phyloP scores from a whole-genome alignment of 1,139 yeast species.

The Yamadazyma mexicana region DNA sequence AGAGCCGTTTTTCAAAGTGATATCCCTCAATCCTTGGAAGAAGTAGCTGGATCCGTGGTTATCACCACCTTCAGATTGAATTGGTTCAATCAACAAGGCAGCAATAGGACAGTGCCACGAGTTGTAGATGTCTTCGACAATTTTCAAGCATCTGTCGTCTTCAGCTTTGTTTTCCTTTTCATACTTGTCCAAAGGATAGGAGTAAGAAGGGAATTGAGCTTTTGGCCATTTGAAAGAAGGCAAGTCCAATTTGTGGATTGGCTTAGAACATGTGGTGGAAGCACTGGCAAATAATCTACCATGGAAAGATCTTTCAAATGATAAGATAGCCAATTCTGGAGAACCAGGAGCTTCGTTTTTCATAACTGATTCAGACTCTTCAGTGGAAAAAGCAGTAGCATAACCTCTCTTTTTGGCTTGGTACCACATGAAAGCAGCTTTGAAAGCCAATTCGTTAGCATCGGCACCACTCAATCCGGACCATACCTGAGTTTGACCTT shows the following conservation, averaged over 20 bases:
- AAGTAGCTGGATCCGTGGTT: slow-evolving; percentile 62
- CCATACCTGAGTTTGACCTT: slow-evolving; percentile 69
- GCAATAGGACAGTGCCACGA: slow-evolving; percentile 67
- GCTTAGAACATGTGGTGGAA: slow-evolving; percentile 77
- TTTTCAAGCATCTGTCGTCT: slow-evolving; percentile 64
- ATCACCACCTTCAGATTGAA: slow-evolving; percentile 78
- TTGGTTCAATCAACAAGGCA: slow-evolving; percentile 70
- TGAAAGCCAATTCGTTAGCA: slow-evolving; percentile 82
- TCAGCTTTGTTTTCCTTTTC: slow-evolving; percentile 58
- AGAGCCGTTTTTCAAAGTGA: slow-evolving; percentile 57
- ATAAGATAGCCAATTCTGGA: slow-evolving; percentile 70
- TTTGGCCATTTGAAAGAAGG: slow-evolving; percentile 89
- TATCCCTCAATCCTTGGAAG: slow-evolving; percentile 65
- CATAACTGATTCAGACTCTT: slow-evolving; percentile 65
- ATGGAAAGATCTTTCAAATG: slow-evolving; percentile 77
- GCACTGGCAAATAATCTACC: slow-evolving; percentile 82
- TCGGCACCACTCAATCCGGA: slow-evolving; percentile 81
- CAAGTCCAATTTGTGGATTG: slow-evolving; percentile 79
- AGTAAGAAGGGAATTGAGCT: slow-evolving; percentile 74
- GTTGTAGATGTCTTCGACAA: slow-evolving; percentile 56
- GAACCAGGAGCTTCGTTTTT: slow-evolving; percentile 69
- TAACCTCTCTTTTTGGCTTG: slow-evolving; percentile 61
- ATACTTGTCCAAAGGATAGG: slow-evolving; percentile 67
- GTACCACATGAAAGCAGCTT: slow-evolving; percentile 80
- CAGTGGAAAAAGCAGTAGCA: slow-evolving; percentile 49